Evolutionary conservation across 306 rosid genomes (phyloP).

Genomic region (Macrotyloma uniflorum): DNA sequence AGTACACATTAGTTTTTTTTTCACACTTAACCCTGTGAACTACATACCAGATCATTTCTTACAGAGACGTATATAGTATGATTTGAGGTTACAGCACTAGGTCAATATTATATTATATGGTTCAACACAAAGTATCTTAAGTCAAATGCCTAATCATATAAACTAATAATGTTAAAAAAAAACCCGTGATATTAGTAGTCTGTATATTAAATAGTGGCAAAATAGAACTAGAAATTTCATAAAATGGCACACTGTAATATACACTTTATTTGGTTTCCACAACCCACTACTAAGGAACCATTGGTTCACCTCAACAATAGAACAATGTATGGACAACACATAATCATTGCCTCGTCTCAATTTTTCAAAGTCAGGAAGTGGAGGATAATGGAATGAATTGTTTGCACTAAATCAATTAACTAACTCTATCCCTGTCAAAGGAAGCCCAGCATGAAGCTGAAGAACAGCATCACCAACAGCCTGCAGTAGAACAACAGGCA

Average conservation of each 20-base stretch:
- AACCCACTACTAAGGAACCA: neutral
- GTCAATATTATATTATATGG: neutral
- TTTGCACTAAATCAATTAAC: constrained; percentile 55
- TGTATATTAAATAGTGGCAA: neutral
- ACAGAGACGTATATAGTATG: neutral
- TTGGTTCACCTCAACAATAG: neutral
- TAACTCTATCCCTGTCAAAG: constrained; percentile 76
- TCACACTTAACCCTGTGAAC: too few relatives aligned
- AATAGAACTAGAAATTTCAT: neutral
- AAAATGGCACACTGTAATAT: neutral
- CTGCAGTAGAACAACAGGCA: constrained; percentile 41
- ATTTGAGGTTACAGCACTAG: neutral
- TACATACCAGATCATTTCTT: neutral
- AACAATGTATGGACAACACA: neutral
- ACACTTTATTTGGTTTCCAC: neutral
- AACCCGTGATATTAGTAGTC: neutral
- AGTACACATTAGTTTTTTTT: too few relatives aligned
- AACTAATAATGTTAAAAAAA: neutral
- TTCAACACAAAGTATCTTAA: neutral
- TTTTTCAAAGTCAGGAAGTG: neutral
- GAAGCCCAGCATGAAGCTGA: constrained; percentile 69
- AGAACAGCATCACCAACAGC: constrained; percentile 80
- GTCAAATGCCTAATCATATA: neutral
- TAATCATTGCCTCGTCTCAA: constrained; percentile 1
- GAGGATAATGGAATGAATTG: neutral